phyloP scores from a whole-genome alignment of 352 stramenopile genomes.

The Globisporangium megalacanthum region DNA sequence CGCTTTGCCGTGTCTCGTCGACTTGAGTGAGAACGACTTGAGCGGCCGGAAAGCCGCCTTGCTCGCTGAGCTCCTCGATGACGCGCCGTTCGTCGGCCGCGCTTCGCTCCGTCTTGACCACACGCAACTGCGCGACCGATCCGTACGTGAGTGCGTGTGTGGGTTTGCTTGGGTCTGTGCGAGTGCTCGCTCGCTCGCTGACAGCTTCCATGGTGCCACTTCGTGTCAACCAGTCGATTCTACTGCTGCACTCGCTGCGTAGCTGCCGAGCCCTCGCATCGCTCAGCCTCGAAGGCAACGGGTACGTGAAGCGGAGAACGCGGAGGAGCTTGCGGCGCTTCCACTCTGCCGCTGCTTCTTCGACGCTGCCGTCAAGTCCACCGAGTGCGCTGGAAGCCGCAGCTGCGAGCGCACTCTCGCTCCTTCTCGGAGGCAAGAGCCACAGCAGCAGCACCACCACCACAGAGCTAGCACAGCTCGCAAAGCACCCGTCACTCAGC shows the following conservation, averaged over 20 bases:
- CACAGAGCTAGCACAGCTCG: not conserved
- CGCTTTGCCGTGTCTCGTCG: slow-evolving; percentile 33
- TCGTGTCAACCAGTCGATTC: slow-evolving; percentile 26
- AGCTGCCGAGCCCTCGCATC: slow-evolving; percentile 43
- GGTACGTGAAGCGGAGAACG: slow-evolving; percentile 30
- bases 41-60: slow-evolving; percentile 36
- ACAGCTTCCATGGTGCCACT: not conserved
- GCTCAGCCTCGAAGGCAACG: slow-evolving; percentile 70
- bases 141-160: slow-evolving; percentile 20
- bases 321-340: slow-evolving; percentile 14
- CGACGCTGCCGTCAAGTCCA: not conserved
- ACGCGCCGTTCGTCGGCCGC: slow-evolving; percentile 27
- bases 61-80: slow-evolving; percentile 45
- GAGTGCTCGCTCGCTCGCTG: not conserved
- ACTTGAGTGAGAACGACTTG: slow-evolving; percentile 77
- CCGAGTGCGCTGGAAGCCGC: slow-evolving; percentile 31
- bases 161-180: too few relatives aligned
- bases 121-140: slow-evolving; percentile 43
- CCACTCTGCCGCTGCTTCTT: slow-evolving; percentile 9
- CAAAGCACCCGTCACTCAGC: not conserved
- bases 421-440: slow-evolving; percentile 30
- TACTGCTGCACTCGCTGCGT: slow-evolving; percentile 57
- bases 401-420: slow-evolving; percentile 33
- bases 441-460: too few relatives aligned
- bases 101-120: slow-evolving; percentile 56